Base-by-base conservation (phyloP, 306 rosid species). In the Acacia crassicarpa region DNA sequence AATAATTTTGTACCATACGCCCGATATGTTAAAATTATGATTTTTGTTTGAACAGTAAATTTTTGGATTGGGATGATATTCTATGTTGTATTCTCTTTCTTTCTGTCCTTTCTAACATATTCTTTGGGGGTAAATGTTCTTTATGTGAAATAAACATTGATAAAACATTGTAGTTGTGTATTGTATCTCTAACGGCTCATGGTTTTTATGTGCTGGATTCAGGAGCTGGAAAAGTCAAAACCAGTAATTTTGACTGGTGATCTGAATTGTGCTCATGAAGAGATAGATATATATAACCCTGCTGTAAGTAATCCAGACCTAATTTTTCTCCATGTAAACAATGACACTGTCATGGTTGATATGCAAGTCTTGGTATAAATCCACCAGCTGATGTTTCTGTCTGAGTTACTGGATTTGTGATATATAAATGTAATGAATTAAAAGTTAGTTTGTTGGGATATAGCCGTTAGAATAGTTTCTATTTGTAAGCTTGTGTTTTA, bases 161-260 rank as follows among this genome's bases (percentile, higher is more conserved):
- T 67, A 40, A 72, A 51, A 62, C 32, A 9, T 63, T 68, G 30
- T 66, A 53, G 48, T 67, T 74, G 32, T 68, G 46, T 13, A 35
- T 58, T 32, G 22, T 46, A 16, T n/a, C 27, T 53, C 44, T 72
- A 51, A 70, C 25, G 61, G 69, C 79, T 77, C 79, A 38, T 44
- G 65, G 22, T 83, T 70, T 38, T 32, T 74, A 80, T 83, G 45
- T 87, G 72, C 67, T 85, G 81, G 80, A 46, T 83, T 53, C 90
- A 93, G 99, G 99, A 95, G 86, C 91, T 95, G 82, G 99, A 95
- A 83, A 95, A 90, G 85, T 89, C 89, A 51, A 95, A 95, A 84
- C 98, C 99, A 16, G 95, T 95, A 48, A 83, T 95, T 86, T 90
- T 95, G 87, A 90, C 99, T 2, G 99, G 99, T 84, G 99, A 95